Conservation (phyloP, 2,329 filamentous ascomycete species). For the Pestalotiopsis sp. region DNA sequence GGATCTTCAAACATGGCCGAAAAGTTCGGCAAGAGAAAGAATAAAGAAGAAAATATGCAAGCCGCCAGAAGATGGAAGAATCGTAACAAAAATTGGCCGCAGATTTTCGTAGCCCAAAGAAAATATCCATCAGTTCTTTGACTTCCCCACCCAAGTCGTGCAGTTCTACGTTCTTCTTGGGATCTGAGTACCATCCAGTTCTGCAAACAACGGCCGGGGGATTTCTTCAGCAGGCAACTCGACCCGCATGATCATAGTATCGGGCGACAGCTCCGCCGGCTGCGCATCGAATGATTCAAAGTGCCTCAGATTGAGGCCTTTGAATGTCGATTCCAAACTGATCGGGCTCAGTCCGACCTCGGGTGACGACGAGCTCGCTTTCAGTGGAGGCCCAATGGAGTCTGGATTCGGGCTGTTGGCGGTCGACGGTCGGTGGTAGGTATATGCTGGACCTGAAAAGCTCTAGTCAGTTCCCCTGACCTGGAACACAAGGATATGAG, state of each 20-base stretch:
- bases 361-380: slow-evolving; percentile 5
- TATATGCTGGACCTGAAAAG: background rate
- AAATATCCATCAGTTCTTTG: background rate
- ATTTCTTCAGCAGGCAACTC: slow-evolving; percentile 3
- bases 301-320: background rate
- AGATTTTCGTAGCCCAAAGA: background rate
- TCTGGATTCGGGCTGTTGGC: background rate
- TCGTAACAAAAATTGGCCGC: background rate
- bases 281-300: background rate
- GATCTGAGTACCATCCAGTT: background rate
- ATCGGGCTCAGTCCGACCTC: slow-evolving; percentile 3
- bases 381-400: slow-evolving; percentile 1
- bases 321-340: background rate
- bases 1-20: background rate
- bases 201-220: background rate
- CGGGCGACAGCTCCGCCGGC: slow-evolving; percentile 4
- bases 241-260: slow-evolving; percentile 5
- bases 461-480: background rate
- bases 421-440: background rate
- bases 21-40: background rate
- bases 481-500: background rate
- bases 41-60: background rate
- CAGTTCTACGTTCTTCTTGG: background rate
- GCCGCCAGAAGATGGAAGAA: background rate
- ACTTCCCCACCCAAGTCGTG: background rate